Conservation (phyloP, 75 land plant genomes). For the Selaginella moellendorffii region DNA sequence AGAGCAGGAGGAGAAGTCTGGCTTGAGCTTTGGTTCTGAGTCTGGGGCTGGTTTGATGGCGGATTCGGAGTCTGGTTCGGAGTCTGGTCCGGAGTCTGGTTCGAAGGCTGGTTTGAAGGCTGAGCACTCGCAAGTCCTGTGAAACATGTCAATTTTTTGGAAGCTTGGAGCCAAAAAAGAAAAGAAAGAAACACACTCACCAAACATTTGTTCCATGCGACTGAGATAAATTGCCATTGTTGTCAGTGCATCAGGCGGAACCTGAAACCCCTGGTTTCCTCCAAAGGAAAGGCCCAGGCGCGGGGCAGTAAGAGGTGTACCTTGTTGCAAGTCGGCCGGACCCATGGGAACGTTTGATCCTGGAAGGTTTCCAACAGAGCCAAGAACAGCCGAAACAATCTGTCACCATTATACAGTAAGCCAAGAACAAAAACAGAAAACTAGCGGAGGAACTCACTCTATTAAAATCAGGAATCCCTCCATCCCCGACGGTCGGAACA, state of each 20-base stretch:
- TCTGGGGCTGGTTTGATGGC: too few species aligned
- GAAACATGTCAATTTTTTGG: too few species aligned
- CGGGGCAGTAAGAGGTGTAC: background rate
- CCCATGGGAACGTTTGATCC: background rate
- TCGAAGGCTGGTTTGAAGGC: too few species aligned
- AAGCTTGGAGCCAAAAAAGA: conserved; percentile 5
- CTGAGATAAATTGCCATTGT: conserved; percentile 68
- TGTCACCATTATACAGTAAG: conserved; percentile 12
- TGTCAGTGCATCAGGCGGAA: conserved; percentile 82
- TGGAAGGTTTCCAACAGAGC: conserved; percentile 33
- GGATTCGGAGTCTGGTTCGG: too few species aligned
- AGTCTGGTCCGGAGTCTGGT: too few species aligned
- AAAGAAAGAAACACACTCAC: conserved; percentile 21
- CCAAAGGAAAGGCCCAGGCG: background rate
- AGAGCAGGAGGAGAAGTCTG: too few species aligned
- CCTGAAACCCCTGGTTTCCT: conserved; percentile 29
- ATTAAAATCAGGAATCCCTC: conserved; percentile 41
- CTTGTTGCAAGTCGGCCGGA: conserved; percentile 11
- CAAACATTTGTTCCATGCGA: conserved; percentile 42
- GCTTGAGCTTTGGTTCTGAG: too few species aligned
- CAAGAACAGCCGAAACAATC: conserved; percentile 55
- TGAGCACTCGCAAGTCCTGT: too few species aligned
- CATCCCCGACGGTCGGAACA: conserved; percentile 64
- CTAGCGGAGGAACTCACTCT: conserved; percentile 31
- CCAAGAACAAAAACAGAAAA: conserved; percentile 3